phyloP scores from a whole-genome alignment of 2,329 filamentous ascomycete species.

The Calycina herbarum region DNA sequence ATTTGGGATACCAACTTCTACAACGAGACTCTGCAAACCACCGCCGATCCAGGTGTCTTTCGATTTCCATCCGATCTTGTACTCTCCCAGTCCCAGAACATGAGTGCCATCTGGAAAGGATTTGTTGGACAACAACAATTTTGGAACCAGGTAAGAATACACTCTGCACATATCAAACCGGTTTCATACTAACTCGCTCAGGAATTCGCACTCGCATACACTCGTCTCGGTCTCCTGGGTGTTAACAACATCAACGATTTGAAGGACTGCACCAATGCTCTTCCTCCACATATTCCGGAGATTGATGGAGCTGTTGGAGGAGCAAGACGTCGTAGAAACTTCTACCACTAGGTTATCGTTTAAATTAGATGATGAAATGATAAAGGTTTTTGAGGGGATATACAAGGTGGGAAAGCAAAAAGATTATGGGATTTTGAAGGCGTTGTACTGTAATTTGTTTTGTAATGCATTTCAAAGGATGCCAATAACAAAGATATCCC shows the following conservation, averaged over 20 bases:
- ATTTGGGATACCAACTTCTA: conserved; percentile 54
- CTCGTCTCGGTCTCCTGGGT: conserved; percentile 46
- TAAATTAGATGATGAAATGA: neutral
- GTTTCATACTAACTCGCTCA: conserved; percentile 15
- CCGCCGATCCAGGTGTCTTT: conserved; percentile 33
- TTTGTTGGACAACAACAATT: conserved; percentile 43
- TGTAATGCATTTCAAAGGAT: neutral
- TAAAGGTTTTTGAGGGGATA: neutral
- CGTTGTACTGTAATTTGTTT: neutral
- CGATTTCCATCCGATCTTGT: conserved; percentile 37
- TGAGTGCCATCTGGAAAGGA: conserved; percentile 40
- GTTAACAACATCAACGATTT: conserved; percentile 47
- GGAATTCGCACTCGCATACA: conserved; percentile 45
- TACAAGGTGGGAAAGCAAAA: neutral
- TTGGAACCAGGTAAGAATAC: conserved; percentile 44
- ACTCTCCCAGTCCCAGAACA: conserved; percentile 25
- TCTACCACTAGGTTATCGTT: neutral
- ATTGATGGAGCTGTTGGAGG: conserved; percentile 1
- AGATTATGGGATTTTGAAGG: neutral
- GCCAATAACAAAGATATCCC: no score
- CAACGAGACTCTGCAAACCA: conserved; percentile 40
- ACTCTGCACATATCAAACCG: neutral
- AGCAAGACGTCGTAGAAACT: conserved; percentile 7
- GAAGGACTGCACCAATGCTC: conserved; percentile 43
- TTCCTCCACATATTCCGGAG: conserved; percentile 32